Evolutionary conservation across 1,284 basidiomycete genomes (phyloP).

Genomic region (Malassezia sp.): DNA sequence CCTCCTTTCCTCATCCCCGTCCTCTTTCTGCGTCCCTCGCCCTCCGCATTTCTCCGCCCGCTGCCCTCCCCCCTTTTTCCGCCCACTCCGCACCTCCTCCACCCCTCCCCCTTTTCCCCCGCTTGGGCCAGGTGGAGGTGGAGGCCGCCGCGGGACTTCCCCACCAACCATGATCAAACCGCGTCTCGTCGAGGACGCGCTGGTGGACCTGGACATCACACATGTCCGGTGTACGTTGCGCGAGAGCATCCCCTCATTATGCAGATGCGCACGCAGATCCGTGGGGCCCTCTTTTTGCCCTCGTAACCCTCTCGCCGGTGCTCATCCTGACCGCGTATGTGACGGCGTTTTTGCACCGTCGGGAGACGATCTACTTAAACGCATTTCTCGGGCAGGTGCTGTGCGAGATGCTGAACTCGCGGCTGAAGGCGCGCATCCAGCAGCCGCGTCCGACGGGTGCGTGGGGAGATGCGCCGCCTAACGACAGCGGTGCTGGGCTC

Average conservation of each 20-base stretch:
- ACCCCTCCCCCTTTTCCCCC: no score
- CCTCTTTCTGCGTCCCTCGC: no score
- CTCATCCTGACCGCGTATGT: constrained; percentile 55
- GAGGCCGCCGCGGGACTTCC: no score
- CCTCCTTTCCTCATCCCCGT: no score
- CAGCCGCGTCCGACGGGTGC: constrained; percentile 60
- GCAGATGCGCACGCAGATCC: constrained; percentile 20
- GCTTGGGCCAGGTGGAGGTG: no score
- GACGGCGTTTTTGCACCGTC: constrained; percentile 61
- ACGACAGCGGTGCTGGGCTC: constrained; percentile 57
- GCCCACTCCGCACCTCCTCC: no score
- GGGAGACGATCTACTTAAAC: constrained; percentile 64
- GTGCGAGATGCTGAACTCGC: constrained; percentile 62
- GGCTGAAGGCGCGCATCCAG: constrained; percentile 60
- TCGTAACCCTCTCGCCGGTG: constrained; percentile 40
- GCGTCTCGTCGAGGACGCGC: no score
- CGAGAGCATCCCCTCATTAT: neutral
- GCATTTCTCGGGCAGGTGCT: constrained; percentile 71
- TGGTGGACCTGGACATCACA: constrained; percentile 28
- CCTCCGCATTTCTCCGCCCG: no score
- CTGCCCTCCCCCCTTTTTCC: no score
- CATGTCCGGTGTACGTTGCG: constrained; percentile 33
- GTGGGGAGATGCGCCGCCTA: constrained; percentile 24
- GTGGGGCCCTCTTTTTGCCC: constrained; percentile 25
- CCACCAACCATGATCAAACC: no score